Evolutionary conservation across 352 stramenopile species (phyloP).

Genomic region (Globisporangium polare): DNA sequence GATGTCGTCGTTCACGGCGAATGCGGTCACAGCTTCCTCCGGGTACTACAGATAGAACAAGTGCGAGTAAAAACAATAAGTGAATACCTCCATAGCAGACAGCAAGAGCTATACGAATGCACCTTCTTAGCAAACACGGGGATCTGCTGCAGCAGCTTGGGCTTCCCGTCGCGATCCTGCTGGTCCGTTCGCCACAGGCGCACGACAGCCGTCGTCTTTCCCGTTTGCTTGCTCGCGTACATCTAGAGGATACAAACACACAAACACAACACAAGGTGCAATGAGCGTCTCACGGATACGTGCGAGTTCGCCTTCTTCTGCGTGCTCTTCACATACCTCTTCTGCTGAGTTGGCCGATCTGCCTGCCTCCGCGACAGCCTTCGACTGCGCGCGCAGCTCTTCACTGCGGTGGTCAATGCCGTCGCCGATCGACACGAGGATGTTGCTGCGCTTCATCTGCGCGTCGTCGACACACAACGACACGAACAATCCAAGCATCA

Average conservation of each 20-base stretch:
- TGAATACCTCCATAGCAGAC: neutral
- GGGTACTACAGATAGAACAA: constrained; percentile 38
- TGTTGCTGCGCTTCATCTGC: constrained; percentile 87
- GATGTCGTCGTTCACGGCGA: constrained; percentile 81
- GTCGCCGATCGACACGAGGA: constrained; percentile 83
- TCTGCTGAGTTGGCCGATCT: constrained; percentile 43
- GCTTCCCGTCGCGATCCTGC: constrained; percentile 80
- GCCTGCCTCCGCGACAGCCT: constrained; percentile 72
- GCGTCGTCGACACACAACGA: neutral
- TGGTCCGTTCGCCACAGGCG: constrained; percentile 88
- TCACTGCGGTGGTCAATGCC: constrained; percentile 80
- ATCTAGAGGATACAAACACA: constrained; percentile 27
- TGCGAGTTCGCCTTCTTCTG: too few species aligned
- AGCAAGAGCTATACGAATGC: neutral
- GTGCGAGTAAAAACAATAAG: neutral
- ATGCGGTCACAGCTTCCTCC: constrained; percentile 83
- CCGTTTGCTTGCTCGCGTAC: constrained; percentile 60
- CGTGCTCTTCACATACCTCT: constrained; percentile 41
- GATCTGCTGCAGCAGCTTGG: constrained; percentile 84
- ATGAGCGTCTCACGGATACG: too few species aligned
- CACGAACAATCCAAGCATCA: neutral
- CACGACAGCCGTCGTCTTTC: constrained; percentile 69
- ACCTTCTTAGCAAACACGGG: constrained; percentile 83
- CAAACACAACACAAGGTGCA: neutral
- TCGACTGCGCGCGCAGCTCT: constrained; percentile 72